Percentiles rank a stretch among this genome's conserved stretches.
Conservation (phyloP, 768 basidiomycete species). For the Boletellus ananas region DNA sequence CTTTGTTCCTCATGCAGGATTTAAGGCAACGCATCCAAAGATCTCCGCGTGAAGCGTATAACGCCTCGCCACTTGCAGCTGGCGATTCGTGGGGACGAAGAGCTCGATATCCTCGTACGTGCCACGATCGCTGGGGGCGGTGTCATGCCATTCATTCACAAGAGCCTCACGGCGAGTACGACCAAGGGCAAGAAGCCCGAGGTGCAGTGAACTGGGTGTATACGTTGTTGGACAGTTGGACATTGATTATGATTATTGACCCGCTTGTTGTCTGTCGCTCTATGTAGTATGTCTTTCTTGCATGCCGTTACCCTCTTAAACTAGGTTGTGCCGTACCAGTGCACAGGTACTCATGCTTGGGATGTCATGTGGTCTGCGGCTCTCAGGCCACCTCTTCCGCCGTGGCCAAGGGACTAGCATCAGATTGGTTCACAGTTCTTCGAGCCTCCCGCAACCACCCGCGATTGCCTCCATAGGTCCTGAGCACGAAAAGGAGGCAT, state of each 20-base stretch:
- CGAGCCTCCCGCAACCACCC: conserved; percentile 46
- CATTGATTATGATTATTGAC: conserved; percentile 18
- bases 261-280: not conserved
- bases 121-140: conserved; percentile 93
- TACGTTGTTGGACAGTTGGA: conserved; percentile 1
- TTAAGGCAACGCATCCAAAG: conserved; percentile 92
- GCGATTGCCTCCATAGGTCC: conserved; percentile 32
- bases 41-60: conserved; percentile 95
- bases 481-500: conserved; percentile 45
- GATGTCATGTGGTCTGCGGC: not conserved
- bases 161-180: conserved; percentile 58
- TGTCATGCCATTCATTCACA: conserved; percentile 86
- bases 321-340: not conserved
- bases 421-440: conserved; percentile 25
- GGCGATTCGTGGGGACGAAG: conserved; percentile 95
- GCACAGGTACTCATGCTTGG: too few relatives aligned
- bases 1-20: not conserved
- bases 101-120: conserved; percentile 90
- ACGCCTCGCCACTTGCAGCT: conserved; percentile 94
- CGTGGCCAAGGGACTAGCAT: not conserved
- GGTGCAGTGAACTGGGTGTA: conserved; percentile 18
- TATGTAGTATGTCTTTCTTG: conserved; percentile 14
- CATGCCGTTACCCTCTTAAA: not conserved
- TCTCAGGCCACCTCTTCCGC: not conserved
- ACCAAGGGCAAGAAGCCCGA: conserved; percentile 47